phyloP scores from a whole-genome alignment of 2,329 filamentous ascomycete species.

The Venturiaceae sp. region DNA sequence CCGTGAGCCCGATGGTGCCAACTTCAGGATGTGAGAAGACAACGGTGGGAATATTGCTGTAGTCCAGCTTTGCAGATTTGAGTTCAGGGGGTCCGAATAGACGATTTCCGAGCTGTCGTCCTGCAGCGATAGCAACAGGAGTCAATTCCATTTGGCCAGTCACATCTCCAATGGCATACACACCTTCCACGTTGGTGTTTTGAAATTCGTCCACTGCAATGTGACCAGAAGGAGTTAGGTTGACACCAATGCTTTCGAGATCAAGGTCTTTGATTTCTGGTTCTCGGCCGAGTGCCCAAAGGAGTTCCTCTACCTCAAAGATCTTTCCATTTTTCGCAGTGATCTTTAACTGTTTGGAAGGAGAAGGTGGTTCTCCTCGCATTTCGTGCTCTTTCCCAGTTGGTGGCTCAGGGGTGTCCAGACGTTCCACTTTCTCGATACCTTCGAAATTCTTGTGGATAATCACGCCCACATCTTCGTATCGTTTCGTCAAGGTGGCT shows the following conservation, averaged over 20 bases:
- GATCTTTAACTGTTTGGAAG: conserved; percentile 32
- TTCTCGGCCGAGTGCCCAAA: conserved; percentile 40
- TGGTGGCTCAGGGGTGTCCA: conserved; percentile 16
- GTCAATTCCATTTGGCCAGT: conserved; percentile 42
- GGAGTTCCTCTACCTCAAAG: conserved; percentile 37
- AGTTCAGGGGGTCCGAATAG: conserved; percentile 38
- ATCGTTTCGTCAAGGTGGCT: conserved; percentile 40
- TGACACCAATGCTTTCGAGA: conserved; percentile 31
- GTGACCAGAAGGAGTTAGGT: conserved; percentile 28
- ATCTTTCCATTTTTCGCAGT: conserved; percentile 31
- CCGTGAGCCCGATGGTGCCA: conserved; percentile 39
- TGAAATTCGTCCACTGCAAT: conserved; percentile 40
- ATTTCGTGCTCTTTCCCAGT: conserved; percentile 17
- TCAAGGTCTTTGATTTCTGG: conserved; percentile 34
- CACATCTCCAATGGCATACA: conserved; percentile 42
- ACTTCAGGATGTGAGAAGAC: conserved; percentile 42
- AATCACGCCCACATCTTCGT: conserved; percentile 37
- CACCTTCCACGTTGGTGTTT: conserved; percentile 35
- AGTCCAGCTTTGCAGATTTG: conserved; percentile 33
- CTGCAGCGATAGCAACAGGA: conserved; percentile 43
- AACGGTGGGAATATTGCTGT: conserved; percentile 43
- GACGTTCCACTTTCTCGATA: conserved; percentile 37
- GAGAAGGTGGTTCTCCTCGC: not conserved
- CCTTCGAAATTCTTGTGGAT: conserved; percentile 36
- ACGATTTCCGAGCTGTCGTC: conserved; percentile 38